Evolutionary conservation across 75 land plant genomes (phyloP).

Genomic region (Selaginella moellendorffii): DNA sequence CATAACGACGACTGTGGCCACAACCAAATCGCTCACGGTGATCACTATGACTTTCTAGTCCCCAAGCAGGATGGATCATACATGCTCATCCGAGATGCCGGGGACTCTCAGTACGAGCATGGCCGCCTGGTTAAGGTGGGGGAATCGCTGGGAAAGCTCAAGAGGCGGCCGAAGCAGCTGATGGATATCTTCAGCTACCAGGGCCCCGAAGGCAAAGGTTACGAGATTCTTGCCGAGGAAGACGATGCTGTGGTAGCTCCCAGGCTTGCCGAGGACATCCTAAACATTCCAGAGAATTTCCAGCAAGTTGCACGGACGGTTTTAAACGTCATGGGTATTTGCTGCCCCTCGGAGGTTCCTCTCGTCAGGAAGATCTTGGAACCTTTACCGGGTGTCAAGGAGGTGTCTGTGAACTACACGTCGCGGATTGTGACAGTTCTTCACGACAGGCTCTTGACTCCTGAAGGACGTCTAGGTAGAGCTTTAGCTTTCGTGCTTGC

Average conservation of each 20-base stretch:
- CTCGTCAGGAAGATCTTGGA: constrained; percentile 49
- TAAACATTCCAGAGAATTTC: constrained; percentile 10
- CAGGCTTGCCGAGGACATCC: constrained; percentile 3
- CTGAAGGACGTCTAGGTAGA: constrained; percentile 18
- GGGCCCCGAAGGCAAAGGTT: constrained; percentile 6
- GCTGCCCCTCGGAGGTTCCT: constrained; percentile 68
- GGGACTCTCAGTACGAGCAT: constrained; percentile 15
- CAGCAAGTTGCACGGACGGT: constrained; percentile 11
- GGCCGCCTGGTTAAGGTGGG: constrained; percentile 31
- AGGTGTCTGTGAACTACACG: constrained; percentile 57
- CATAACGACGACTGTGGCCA: constrained; percentile 24
- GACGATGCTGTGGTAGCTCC: not conserved
- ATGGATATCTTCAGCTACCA: constrained; percentile 26
- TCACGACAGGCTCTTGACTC: constrained; percentile 35
- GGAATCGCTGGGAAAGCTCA: constrained; percentile 21
- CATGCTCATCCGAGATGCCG: constrained; percentile 4
- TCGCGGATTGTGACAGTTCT: constrained; percentile 60
- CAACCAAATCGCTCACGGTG: constrained; percentile 26
- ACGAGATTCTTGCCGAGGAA: not conserved
- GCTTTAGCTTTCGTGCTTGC: not conserved
- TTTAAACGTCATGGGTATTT: constrained; percentile 66
- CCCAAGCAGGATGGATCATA: constrained; percentile 24
- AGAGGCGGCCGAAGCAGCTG: constrained; percentile 6
- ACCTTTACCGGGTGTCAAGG: constrained; percentile 55
- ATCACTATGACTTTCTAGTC: constrained; percentile 27